Evolutionary conservation across 2,329 filamentous ascomycete species (phyloP).

Genomic region (Hymenoscyphus occultus): DNA sequence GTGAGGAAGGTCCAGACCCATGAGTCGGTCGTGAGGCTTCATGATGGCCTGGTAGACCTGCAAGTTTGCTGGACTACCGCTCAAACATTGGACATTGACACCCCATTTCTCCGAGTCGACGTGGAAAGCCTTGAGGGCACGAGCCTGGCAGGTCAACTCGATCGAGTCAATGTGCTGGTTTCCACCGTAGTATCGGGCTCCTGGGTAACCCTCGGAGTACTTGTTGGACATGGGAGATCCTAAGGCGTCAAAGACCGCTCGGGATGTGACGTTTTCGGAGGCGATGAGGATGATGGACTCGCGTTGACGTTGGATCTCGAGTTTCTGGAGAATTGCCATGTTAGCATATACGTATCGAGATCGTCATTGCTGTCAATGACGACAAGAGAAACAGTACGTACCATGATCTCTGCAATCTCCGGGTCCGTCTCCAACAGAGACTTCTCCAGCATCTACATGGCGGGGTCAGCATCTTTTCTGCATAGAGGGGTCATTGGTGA

Average conservation of each 20-base stretch:
- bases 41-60: conserved; percentile 98
- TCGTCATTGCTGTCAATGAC: neutral
- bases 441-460: conserved; percentile 84
- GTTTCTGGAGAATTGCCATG: conserved; percentile 54
- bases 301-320: conserved; percentile 93
- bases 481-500: conserved; percentile 14
- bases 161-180: conserved; percentile 99
- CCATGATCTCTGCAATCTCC: conserved; percentile 96
- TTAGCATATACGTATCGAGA: neutral
- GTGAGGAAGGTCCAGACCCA: conserved; percentile 96
- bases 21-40: conserved; percentile 90
- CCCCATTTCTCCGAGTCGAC: conserved; percentile 89
- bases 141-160: conserved; percentile 90
- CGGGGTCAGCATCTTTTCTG: conserved; percentile 37
- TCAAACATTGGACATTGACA: conserved; percentile 95
- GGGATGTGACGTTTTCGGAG: conserved; percentile 98
- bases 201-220: conserved; percentile 98
- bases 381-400: conserved; percentile 44
- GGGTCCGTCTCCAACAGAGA: conserved; percentile 87
- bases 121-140: conserved; percentile 88
- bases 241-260: conserved; percentile 95
- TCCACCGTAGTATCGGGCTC: conserved; percentile 97
- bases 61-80: conserved; percentile 91
- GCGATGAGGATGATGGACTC: conserved; percentile 99
- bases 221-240: conserved; percentile 97